Evolutionary conservation across 345 rosid species (phyloP).

Genomic region (Dipteronia dyeriana): DNA sequence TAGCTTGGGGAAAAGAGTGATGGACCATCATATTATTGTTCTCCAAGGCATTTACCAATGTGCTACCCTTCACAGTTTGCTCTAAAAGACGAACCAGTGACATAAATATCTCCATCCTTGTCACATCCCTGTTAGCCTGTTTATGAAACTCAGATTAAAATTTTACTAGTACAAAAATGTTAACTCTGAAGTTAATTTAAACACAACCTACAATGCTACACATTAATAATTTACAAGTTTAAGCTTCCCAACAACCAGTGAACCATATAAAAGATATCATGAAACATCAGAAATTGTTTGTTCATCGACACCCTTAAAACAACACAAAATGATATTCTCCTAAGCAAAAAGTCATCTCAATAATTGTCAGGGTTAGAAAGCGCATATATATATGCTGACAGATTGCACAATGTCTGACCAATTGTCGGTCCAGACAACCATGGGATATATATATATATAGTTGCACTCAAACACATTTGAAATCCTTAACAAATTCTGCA

Average conservation of each 20-base stretch:
- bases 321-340: not conserved
- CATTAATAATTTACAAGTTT: not conserved
- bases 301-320: not conserved
- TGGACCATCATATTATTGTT: conserved; percentile 49
- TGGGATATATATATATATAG: too few species aligned
- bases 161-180: not conserved
- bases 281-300: not conserved
- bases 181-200: not conserved
- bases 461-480: too few species aligned
- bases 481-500: too few species aligned
- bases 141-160: not conserved
- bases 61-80: conserved; percentile 61
- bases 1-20: conserved; percentile 40
- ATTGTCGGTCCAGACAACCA: too few species aligned
- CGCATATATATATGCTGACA: not conserved
- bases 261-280: too few species aligned
- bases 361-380: not conserved
- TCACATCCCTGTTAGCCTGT: conserved; percentile 88
- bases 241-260: not conserved
- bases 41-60: conserved; percentile 46
- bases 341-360: not conserved
- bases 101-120: conserved; percentile 93
- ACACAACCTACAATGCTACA: not conserved
- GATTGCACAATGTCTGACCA: not conserved
- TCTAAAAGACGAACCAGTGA: conserved; percentile 80